A percentile compares a stretch with the other conserved stretches of the same genome.
These are phyloP conservation scores for Osmanthus fragrans DNA, from an alignment of 257 asterid species.

Conservation along the genomic window DNA sequence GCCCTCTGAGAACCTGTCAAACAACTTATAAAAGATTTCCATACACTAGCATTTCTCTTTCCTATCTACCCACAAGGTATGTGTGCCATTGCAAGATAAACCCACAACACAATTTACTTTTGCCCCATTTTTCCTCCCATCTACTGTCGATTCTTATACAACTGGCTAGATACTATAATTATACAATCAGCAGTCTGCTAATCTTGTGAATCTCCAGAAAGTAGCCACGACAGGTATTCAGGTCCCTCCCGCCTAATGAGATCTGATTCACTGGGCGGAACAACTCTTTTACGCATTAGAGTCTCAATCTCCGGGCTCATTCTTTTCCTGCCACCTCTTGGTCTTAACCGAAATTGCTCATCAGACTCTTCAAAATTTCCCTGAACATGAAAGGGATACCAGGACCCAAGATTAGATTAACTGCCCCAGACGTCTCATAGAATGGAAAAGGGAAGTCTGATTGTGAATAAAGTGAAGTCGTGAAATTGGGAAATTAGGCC, in stretches of 20 bases:
- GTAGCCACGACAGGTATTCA: conserved; percentile 36
- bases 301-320: conserved; percentile 55
- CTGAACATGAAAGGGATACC: conserved; percentile 32
- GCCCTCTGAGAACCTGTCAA: too few species aligned
- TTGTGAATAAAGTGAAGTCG: background rate
- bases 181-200: background rate
- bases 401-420: conserved; percentile 3
- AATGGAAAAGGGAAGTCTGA: background rate
- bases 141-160: background rate
- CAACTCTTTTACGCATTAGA: conserved; percentile 67
- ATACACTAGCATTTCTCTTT: too few species aligned
- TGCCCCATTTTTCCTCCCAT: background rate
- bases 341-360: conserved; percentile 65
- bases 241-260: conserved; percentile 27
- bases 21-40: too few species aligned
- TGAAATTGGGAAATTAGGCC: background rate
- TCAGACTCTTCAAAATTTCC: conserved; percentile 77
- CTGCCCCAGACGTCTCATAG: background rate
- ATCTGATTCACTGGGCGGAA: conserved; percentile 56
- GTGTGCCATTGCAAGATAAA: too few species aligned
- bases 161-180: background rate
- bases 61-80: too few species aligned
- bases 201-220: conserved; percentile 34
- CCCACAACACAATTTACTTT: too few species aligned
- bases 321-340: conserved; percentile 86